phyloP scores from a whole-genome alignment of 306 rosid genomes.

The Vigna trinervia region DNA sequence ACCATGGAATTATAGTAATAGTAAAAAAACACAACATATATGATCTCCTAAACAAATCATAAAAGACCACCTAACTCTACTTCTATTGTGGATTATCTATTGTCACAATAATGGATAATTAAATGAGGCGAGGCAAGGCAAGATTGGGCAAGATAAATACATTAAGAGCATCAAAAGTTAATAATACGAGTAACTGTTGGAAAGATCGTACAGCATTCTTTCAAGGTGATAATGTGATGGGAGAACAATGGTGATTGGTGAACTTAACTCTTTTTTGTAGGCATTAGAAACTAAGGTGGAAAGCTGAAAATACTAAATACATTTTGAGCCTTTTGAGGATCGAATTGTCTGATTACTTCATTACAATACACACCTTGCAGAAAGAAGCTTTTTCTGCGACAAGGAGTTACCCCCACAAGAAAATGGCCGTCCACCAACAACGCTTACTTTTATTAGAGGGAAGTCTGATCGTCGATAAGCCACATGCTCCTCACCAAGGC shows the following conservation, averaged over 20 bases:
- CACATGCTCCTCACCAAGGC: slow-evolving; percentile 86
- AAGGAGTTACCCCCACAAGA: slow-evolving; percentile 74
- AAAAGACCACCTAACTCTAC: slow-evolving; percentile 35
- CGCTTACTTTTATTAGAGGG: slow-evolving; percentile 70
- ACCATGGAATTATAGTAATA: slow-evolving; percentile 25
- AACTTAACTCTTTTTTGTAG: slow-evolving; percentile 25
- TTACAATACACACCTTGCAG: slow-evolving; percentile 70
- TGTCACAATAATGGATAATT: slow-evolving; percentile 17
- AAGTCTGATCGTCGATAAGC: slow-evolving; percentile 78
- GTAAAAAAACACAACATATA: slow-evolving; percentile 36
- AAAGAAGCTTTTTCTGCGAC: slow-evolving; percentile 65
- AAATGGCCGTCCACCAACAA: slow-evolving; percentile 96
- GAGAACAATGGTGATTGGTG: slow-evolving; percentile 14
- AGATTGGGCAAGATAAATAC: slow-evolving; percentile 17
- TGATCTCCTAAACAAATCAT: slow-evolving; percentile 33
- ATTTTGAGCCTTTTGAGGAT: slow-evolving; percentile 33
- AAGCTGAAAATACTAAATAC: slow-evolving; percentile 34
- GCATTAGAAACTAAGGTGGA: slow-evolving; percentile 38
- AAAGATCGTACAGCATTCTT: neutral
- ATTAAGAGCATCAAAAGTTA: slow-evolving; percentile 30
- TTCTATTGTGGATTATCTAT: slow-evolving; percentile 23
- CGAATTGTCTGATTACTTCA: slow-evolving; percentile 22
- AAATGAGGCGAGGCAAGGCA: neutral
- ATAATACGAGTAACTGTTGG: neutral
- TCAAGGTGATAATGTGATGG: slow-evolving; percentile 24